phyloP scores from a whole-genome alignment of 2,329 filamentous ascomycete species.

The Sphaerulina vaccinii region DNA sequence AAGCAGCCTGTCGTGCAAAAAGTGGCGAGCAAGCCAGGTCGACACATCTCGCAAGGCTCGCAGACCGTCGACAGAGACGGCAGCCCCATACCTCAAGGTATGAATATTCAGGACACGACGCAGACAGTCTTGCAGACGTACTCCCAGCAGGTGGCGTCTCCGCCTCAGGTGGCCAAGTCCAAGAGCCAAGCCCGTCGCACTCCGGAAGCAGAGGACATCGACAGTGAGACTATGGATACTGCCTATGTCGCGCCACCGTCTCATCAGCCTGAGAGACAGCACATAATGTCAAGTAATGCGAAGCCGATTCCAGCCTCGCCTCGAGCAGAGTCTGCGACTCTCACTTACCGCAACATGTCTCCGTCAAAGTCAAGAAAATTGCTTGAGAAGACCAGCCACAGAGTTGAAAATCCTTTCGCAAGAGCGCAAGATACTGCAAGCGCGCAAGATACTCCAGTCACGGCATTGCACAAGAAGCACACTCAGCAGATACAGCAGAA shows the following conservation, averaged over 20 bases:
- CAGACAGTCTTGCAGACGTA: conserved; percentile 31
- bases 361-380: conserved; percentile 10
- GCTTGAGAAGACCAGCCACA: conserved; percentile 15
- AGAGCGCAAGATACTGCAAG: not conserved
- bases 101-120: conserved; percentile 23
- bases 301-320: conserved; percentile 45
- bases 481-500: too few relatives aligned
- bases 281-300: conserved; percentile 41
- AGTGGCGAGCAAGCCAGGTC: conserved; percentile 9
- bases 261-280: conserved; percentile 10
- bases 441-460: too few relatives aligned
- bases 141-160: conserved; percentile 27
- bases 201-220: too few relatives aligned
- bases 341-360: conserved; percentile 29
- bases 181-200: too few relatives aligned
- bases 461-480: too few relatives aligned
- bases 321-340: conserved; percentile 42
- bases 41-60: conserved; percentile 26
- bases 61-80: conserved; percentile 33
- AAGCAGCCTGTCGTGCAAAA: conserved; percentile 4
- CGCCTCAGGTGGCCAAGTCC: too few relatives aligned
- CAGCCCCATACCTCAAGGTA: conserved; percentile 32
- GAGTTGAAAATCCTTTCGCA: conserved; percentile 11
- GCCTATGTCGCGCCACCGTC: conserved; percentile 14
- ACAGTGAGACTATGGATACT: not conserved